Evolutionary conservation across 768 basidiomycete species (phyloP).

Genomic region (Suillus decipiens): DNA sequence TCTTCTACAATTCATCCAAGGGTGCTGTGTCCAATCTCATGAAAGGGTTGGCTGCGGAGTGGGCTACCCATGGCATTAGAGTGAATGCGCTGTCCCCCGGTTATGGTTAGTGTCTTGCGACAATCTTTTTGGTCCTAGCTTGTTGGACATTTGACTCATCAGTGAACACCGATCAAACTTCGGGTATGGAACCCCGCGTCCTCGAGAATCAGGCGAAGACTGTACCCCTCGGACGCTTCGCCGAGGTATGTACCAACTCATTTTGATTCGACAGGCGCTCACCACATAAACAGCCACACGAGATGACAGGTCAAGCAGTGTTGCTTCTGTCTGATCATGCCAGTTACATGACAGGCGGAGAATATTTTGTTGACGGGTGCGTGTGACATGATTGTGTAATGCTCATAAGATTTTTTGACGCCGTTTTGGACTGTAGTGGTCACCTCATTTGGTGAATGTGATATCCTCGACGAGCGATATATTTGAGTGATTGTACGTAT

Average conservation of each 20-base stretch:
- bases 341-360: slow-evolving; percentile 59
- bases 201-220: slow-evolving; percentile 49
- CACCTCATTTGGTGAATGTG: slow-evolving; percentile 31
- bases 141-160: background rate
- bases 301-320: slow-evolving; percentile 57
- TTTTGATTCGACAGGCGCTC: background rate
- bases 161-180: slow-evolving; percentile 64
- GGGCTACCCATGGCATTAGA: slow-evolving; percentile 54
- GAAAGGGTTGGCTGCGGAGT: slow-evolving; percentile 62
- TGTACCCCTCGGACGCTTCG: slow-evolving; percentile 59
- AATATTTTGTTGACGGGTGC: slow-evolving; percentile 59
- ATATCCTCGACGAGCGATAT: background rate
- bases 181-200: slow-evolving; percentile 49
- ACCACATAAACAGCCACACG: slow-evolving; percentile 43
- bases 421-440: slow-evolving; percentile 18
- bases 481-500: background rate
- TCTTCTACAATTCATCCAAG: slow-evolving; percentile 59
- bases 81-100: slow-evolving; percentile 67
- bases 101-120: slow-evolving; percentile 36
- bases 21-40: slow-evolving; percentile 65
- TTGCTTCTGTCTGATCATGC: slow-evolving; percentile 54
- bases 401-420: background rate
- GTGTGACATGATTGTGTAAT: slow-evolving; percentile 20
- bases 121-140: background rate
- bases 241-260: slow-evolving; percentile 39